Evolutionary conservation across 805 yeast genomes (phyloP).

Genomic region (Isabelozyma heimii): DNA sequence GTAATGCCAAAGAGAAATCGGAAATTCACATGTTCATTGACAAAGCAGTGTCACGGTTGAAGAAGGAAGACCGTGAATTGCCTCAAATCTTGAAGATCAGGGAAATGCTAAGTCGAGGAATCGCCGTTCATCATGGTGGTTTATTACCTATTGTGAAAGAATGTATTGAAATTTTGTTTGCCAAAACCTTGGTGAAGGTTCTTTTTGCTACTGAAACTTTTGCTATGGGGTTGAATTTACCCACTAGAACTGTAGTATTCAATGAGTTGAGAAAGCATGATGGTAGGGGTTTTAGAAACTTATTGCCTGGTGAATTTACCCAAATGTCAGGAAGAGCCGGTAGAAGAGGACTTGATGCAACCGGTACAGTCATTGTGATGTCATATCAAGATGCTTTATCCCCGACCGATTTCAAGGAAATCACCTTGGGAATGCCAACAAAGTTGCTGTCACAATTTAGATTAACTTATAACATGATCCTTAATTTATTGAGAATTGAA

Average conservation of each 20-base stretch:
- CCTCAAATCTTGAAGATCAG: slow-evolving; percentile 87
- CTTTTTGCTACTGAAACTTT: slow-evolving; percentile 97
- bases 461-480: slow-evolving; percentile 91
- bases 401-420: slow-evolving; percentile 64
- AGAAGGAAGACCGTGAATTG: slow-evolving; percentile 86
- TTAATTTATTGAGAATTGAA: slow-evolving; percentile 87
- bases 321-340: slow-evolving; percentile 99
- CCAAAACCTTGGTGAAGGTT: slow-evolving; percentile 82
- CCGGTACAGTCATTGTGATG: slow-evolving; percentile 95
- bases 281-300: slow-evolving; percentile 75
- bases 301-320: slow-evolving; percentile 94
- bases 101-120: slow-evolving; percentile 83
- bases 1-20: slow-evolving; percentile 80
- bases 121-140: slow-evolving; percentile 96
- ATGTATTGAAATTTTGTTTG: slow-evolving; percentile 86
- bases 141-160: slow-evolving; percentile 90
- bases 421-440: slow-evolving; percentile 86
- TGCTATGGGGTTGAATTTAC: slow-evolving; percentile 97
- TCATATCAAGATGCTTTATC: slow-evolving; percentile 66
- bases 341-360: slow-evolving; percentile 89
- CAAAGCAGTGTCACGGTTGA: slow-evolving; percentile 79
- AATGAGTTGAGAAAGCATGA: slow-evolving; percentile 86
- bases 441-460: slow-evolving; percentile 89
- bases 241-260: slow-evolving; percentile 94
- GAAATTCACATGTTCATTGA: slow-evolving; percentile 94